Conservation (phyloP, 177 flowering plant species). For the Vitis hybrid region DNA sequence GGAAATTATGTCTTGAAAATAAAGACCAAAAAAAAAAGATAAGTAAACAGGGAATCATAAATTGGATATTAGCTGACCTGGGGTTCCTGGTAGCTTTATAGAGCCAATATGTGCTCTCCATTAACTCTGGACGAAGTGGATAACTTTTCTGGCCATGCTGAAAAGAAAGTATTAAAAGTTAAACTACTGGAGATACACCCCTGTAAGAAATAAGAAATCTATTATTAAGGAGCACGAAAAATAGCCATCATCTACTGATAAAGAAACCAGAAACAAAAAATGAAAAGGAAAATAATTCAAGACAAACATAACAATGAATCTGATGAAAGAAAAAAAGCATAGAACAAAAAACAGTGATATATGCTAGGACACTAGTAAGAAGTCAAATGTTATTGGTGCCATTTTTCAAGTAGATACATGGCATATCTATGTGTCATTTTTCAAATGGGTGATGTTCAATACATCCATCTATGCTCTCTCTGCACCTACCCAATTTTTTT, state of each 20-base stretch:
- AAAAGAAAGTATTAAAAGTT: slow-evolving; percentile 7
- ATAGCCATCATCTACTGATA: not conserved
- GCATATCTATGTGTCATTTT: too few relatives aligned
- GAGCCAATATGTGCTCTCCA: slow-evolving; percentile 98
- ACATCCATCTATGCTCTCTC: too few relatives aligned
- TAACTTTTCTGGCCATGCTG: slow-evolving; percentile 97
- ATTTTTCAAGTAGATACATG: too few relatives aligned
- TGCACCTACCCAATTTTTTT: too few relatives aligned
- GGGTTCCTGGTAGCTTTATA: slow-evolving; percentile 97
- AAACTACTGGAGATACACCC: not conserved
- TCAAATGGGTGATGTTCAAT: too few relatives aligned
- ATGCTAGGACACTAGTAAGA: not conserved
- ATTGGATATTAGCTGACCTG: slow-evolving; percentile 40
- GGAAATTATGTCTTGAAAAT: too few relatives aligned
- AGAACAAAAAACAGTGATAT: not conserved
- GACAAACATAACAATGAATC: too few relatives aligned
- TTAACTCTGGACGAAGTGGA: slow-evolving; percentile 95
- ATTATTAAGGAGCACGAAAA: not conserved
- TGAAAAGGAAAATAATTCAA: too few relatives aligned
- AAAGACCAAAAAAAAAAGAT: not conserved
- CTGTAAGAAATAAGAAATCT: not conserved
- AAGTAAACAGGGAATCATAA: not conserved
- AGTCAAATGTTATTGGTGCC: not conserved
- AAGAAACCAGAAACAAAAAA: not conserved
- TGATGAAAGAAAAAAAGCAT: not conserved